Evolutionary conservation across 495 filamentous ascomycete species (phyloP), one percentile per base, ranked within the genome.

Genomic region (Pseudoneurospora amorphoporcata): DNA sequence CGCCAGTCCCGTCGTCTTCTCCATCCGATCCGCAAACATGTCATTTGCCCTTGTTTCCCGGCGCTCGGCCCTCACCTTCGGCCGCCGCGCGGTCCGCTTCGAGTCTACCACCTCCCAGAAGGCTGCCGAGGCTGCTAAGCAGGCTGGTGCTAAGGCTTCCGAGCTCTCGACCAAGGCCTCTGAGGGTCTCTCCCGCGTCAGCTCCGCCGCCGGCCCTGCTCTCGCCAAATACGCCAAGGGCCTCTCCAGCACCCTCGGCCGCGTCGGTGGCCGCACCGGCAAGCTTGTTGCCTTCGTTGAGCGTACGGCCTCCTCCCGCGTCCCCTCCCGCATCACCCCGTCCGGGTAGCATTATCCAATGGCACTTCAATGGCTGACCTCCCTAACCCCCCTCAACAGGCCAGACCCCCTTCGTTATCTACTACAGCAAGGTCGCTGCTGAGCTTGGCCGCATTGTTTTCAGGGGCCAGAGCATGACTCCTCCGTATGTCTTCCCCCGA

Each of bases 381-480:
- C 29, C 53, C 32, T 65, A 32, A 2, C 29, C 7, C 53, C 53
- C 41, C 35, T 35, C 58, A 12, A 69, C 78, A 99, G 95, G 91
- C 78, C 85, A 95, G 83, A 90, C 94, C 76, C 96, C 96, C 74
- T 89, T 90, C 58, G 90, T 91, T 75, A 76, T 96, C 79, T 97
- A 97, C 88, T 98, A 98, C 87, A 88, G 90, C 69, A 91, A 88
- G 79, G 95, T 99, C 78, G 94, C 87, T 73, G 79, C 93, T 73
- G 96, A 98, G 86, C 86, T 98, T 68, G 88, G 87, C 76, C 94
- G 91, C 87, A 82, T 98, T 72, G 91, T 98, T 72, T 93, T 94
- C 86, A 88, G 87, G 79, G 91, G 92, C 79, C 93, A 95, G 82
- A 92, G 90, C 84, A 98, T 99, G 94, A 84, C 85, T 76, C 95